Percentiles rank a stretch among this genome's conserved stretches.
These are phyloP conservation scores for Lentinula detonsa DNA, from an alignment of 768 basidiomycete species.

Conservation along the genomic window DNA sequence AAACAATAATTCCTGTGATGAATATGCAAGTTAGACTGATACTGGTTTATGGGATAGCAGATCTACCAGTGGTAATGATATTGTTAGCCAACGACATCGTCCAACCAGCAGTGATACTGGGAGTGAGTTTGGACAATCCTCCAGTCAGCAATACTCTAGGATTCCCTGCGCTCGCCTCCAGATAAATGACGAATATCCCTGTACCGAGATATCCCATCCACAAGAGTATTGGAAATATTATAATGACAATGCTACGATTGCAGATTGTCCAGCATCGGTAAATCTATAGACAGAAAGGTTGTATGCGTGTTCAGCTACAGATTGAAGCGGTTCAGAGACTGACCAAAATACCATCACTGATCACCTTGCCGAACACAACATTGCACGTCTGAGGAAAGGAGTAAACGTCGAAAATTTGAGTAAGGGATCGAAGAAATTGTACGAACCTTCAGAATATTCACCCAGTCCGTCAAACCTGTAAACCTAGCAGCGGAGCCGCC, in stretches of 20 bases:
- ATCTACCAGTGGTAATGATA: conserved; percentile 9
- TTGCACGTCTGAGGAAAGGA: conserved; percentile 3
- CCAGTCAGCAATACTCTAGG: not conserved
- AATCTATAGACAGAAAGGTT: conserved; percentile 1
- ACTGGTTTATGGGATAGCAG: not conserved
- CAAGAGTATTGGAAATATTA: conserved; percentile 3
- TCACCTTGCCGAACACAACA: not conserved
- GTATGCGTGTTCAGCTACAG: not conserved
- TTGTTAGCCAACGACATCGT: conserved; percentile 6
- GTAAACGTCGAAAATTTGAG: not conserved
- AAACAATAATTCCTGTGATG: conserved; percentile 7
- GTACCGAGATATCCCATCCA: not conserved
- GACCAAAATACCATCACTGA: conserved; percentile 11
- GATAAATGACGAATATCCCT: conserved; percentile 5
- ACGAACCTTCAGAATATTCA: conserved; percentile 9
- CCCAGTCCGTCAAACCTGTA: conserved; percentile 10
- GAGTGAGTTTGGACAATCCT: not conserved
- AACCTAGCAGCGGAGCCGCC: conserved; percentile 5
- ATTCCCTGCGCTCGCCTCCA: conserved; percentile 5
- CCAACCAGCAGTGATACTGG: conserved; percentile 5
- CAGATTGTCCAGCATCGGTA: conserved; percentile 11
- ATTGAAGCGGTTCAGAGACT: not conserved
- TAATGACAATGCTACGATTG: not conserved
- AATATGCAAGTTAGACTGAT: not conserved
- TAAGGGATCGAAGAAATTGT: not conserved